Base-by-base conservation (phyloP, 345 rosid species). In the Rhizophora mangle region DNA sequence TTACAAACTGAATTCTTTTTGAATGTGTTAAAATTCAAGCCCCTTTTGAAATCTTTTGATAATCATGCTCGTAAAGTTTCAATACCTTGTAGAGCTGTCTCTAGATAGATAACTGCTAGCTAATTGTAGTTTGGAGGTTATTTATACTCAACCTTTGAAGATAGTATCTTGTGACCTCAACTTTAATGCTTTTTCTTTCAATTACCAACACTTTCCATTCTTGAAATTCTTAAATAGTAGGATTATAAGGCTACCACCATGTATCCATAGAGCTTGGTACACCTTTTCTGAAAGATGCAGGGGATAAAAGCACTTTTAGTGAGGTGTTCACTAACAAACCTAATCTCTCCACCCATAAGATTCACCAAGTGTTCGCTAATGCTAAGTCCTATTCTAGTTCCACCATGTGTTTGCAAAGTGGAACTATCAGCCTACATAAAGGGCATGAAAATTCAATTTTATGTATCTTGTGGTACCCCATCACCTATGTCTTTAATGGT, bases 361-460 rank as follows among this genome's bases (percentile, higher is more conserved):
- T 87, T 90, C 74, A 95, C 97, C 67, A 95, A 81, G 76, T 85
- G 86, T 74, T 85, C 86, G 86, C 97, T 88, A 60, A 95, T 88
- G 80, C 99, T 95, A 73, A 95, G 78, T 62, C 99, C 97, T 65
- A 95, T 95, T 64, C 97, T 96, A 20, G 97, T 95, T 22, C 99
- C 97, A 69, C 99, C 99, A 79, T 95, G 85, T 20, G 89, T 90
- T 55, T 97, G 87, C 6, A 97, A 95, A 34, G 97, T 95, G 60
- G 99, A 95, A 72, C 97, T 95, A 70, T 95, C 99, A 8, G 96
- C 99, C 80, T 95, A 97, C 89, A 95, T 83, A 74, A 95, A 95
- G 62, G 97, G 99, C 5, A 93, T 92, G 84, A 95, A 95, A 68
- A 95, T 92, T 7, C 85, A 84, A 67, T 69, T 72, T 62, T 95